Conservation (phyloP, 2,329 filamentous ascomycete species). For the Botrytis fragariae region DNA sequence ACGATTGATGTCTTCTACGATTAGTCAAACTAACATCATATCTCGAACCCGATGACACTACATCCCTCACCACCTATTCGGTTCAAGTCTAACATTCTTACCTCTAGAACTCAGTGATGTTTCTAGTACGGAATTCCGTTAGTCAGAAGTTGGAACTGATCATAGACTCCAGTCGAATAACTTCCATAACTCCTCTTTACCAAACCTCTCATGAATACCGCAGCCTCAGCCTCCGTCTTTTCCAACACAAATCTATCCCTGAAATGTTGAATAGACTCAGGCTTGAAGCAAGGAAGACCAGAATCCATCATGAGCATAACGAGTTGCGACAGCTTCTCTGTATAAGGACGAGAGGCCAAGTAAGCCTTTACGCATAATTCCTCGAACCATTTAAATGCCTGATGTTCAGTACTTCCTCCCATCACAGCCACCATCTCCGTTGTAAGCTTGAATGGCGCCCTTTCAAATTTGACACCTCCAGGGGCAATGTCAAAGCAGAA, state of each 20-base stretch:
- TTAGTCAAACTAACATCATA: neutral
- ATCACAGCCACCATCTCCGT: slow-evolving; percentile 99
- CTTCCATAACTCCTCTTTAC: slow-evolving; percentile 88
- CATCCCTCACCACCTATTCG: neutral
- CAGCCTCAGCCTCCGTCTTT: slow-evolving; percentile 86
- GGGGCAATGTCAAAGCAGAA: slow-evolving; percentile 99
- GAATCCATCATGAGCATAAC: slow-evolving; percentile 95
- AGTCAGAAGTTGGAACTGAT: slow-evolving; percentile 95
- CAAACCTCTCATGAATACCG: slow-evolving; percentile 87
- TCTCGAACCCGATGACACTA: neutral
- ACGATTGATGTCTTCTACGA: neutral
- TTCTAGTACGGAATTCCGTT: slow-evolving; percentile 85
- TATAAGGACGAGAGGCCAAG: slow-evolving; percentile 80
- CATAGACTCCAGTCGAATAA: slow-evolving; percentile 91
- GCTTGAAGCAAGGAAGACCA: slow-evolving; percentile 96
- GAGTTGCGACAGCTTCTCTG: slow-evolving; percentile 84
- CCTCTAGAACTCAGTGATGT: neutral
- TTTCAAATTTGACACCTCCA: slow-evolving; percentile 94
- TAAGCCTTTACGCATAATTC: slow-evolving; percentile 95
- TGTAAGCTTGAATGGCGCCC: slow-evolving; percentile 97
- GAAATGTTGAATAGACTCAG: slow-evolving; percentile 90
- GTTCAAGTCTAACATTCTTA: neutral
- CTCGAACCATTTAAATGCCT: slow-evolving; percentile 94
- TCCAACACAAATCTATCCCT: slow-evolving; percentile 89
- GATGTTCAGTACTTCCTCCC: slow-evolving; percentile 80